Evolutionary conservation across 1,284 basidiomycete genomes (phyloP).

Genomic region (Microbotryomycetes sp.): DNA sequence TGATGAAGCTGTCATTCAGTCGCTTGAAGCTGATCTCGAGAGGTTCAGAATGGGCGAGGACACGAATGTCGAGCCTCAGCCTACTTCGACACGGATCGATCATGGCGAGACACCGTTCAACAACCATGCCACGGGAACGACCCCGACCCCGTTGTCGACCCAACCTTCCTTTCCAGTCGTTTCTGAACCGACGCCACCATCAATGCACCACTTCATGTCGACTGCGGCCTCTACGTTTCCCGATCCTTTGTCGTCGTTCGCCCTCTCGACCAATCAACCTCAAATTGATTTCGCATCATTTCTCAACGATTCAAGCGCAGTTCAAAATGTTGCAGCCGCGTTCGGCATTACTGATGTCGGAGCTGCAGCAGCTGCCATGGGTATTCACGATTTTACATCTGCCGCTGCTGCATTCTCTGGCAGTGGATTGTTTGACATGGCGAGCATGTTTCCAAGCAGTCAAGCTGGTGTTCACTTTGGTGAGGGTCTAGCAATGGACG

Average conservation of each 20-base stretch:
- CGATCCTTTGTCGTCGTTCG: neutral
- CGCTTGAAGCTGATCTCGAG: conserved; percentile 7
- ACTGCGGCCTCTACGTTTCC: neutral
- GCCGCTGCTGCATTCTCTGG: neutral
- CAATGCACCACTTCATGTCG: too few relatives aligned
- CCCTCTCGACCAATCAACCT: neutral
- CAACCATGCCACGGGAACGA: neutral
- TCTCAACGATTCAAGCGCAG: neutral
- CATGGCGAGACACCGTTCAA: too few relatives aligned
- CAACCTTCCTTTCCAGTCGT: neutral
- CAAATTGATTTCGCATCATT: neutral
- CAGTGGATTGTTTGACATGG: neutral
- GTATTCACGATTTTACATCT: neutral
- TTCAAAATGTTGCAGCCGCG: neutral
- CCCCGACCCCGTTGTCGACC: neutral
- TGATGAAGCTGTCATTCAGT: conserved; percentile 4
- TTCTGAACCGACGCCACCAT: neutral
- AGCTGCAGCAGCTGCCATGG: neutral
- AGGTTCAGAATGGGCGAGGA: neutral
- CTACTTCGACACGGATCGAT: neutral
- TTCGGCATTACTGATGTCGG: neutral
- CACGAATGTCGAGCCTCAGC: neutral
- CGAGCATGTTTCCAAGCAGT: neutral
- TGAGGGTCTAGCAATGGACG: too few relatives aligned
- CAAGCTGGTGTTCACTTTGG: too few relatives aligned